phyloP scores from a whole-genome alignment of 164 flowering plant genomes.

The Stephania yunnanensis region DNA sequence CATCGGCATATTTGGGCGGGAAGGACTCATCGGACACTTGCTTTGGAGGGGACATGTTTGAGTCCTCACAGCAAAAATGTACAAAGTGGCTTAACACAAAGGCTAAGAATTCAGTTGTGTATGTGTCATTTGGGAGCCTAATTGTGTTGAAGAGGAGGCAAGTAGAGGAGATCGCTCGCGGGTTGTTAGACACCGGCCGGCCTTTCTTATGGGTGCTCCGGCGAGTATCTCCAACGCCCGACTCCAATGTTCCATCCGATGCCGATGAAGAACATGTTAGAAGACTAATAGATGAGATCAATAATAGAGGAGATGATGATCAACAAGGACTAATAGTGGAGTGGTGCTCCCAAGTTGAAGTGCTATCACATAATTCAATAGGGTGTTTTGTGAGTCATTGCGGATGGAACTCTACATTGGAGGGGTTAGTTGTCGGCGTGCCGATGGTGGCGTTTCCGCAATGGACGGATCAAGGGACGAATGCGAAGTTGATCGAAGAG shows the following conservation, averaged over 20 bases:
- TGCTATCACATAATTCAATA: constrained; percentile 28
- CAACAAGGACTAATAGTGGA: constrained; percentile 8
- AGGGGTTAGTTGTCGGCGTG: constrained; percentile 30
- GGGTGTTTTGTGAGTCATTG: constrained; percentile 45
- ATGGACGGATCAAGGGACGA: constrained; percentile 37
- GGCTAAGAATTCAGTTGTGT: constrained; percentile 30
- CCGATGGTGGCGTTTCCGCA: constrained; percentile 41
- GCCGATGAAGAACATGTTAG: background rate
- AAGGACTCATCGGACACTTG: constrained; percentile 23
- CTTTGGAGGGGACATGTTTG: constrained; percentile 30
- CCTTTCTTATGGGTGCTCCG: constrained; percentile 48
- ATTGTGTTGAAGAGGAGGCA: constrained; percentile 20
- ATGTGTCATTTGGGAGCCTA: constrained; percentile 43
- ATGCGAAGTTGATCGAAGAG: constrained; percentile 33
- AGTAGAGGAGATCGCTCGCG: constrained; percentile 31
- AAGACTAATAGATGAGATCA: background rate
- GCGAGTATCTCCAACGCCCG: no score
- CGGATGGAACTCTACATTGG: constrained; percentile 44
- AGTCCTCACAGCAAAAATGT: constrained; percentile 17
- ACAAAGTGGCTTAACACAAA: constrained; percentile 40
- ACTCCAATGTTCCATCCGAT: no score
- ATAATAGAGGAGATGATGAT: background rate
- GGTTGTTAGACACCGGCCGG: constrained; percentile 18
- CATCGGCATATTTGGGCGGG: constrained; percentile 31
- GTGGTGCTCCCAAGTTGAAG: constrained; percentile 28